Conservation (phyloP, 495 filamentous ascomycete species). For the Hypoxylon subgilvum region DNA sequence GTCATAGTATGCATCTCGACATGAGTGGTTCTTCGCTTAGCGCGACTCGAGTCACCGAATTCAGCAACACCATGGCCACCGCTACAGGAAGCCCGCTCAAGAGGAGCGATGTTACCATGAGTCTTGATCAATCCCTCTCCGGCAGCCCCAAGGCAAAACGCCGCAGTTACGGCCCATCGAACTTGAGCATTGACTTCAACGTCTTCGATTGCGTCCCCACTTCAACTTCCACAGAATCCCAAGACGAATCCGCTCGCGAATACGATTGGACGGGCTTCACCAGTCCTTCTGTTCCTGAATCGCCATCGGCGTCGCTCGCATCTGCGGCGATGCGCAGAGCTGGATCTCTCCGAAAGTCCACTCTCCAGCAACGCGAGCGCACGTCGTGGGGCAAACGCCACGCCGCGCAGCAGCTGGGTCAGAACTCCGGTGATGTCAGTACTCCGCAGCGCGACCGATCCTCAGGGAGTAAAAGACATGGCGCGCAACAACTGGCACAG, state of each 20-base stretch:
- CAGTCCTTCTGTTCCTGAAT: slow-evolving; percentile 41
- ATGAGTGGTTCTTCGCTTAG: slow-evolving; percentile 54
- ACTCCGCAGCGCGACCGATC: slow-evolving; percentile 46
- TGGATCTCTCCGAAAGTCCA: slow-evolving; percentile 82
- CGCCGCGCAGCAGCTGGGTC: slow-evolving; percentile 53
- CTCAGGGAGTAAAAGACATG: slow-evolving; percentile 59
- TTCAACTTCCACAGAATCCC: slow-evolving; percentile 48
- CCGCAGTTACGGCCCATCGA: slow-evolving; percentile 74
- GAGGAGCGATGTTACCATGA: slow-evolving; percentile 88
- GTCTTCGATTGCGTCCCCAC: slow-evolving; percentile 68
- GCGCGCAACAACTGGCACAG: slow-evolving; percentile 52
- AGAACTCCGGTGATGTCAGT: slow-evolving; percentile 53
- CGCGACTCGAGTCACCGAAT: slow-evolving; percentile 54
- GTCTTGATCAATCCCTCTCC: slow-evolving; percentile 74
- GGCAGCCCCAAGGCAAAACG: slow-evolving; percentile 87
- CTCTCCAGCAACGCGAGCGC: slow-evolving; percentile 79
- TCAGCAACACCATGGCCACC: slow-evolving; percentile 47
- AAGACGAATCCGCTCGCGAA: slow-evolving; percentile 53
- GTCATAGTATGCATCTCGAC: slow-evolving; percentile 57
- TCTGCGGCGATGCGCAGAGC: slow-evolving; percentile 57
- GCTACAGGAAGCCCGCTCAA: slow-evolving; percentile 85
- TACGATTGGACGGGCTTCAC: slow-evolving; percentile 48
- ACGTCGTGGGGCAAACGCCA: slow-evolving; percentile 63
- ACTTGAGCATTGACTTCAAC: slow-evolving; percentile 65
- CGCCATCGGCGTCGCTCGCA: slow-evolving; percentile 38